Evolutionary conservation across 495 filamentous ascomycete genomes (phyloP).

Genomic region (Articulospora tetracladia): DNA sequence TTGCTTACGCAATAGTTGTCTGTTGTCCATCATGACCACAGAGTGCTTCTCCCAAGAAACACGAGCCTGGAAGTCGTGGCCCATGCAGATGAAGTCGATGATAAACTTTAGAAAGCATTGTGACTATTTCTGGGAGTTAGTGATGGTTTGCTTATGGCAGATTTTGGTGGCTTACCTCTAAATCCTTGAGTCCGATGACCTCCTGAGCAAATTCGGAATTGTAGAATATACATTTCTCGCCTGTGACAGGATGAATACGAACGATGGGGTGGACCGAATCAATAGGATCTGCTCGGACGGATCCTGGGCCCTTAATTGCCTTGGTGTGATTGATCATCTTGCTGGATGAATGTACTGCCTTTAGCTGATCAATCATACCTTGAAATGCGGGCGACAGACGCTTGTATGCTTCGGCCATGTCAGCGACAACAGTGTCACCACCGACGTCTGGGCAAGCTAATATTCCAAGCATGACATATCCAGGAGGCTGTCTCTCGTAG

Average conservation of each 20-base stretch:
- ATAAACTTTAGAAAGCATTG: conserved; percentile 39
- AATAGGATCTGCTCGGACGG: conserved; percentile 31
- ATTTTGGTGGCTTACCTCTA: conserved; percentile 34
- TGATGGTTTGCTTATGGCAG: neutral
- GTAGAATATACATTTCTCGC: conserved; percentile 67
- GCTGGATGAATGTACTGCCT: conserved; percentile 30
- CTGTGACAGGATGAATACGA: conserved; percentile 61
- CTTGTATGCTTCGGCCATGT: conserved; percentile 32
- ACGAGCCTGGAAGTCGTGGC: conserved; percentile 39
- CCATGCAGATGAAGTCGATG: conserved; percentile 34
- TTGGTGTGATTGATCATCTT: conserved; percentile 31
- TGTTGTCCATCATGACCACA: conserved; percentile 44
- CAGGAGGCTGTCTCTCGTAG: conserved; percentile 55
- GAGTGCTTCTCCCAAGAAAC: conserved; percentile 35
- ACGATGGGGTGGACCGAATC: conserved; percentile 52
- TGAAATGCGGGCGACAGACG: conserved; percentile 32
- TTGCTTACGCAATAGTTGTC: conserved; percentile 51
- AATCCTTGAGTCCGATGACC: conserved; percentile 34
- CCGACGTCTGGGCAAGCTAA: conserved; percentile 51
- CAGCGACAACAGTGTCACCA: conserved; percentile 34
- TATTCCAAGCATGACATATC: conserved; percentile 54
- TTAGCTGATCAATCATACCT: conserved; percentile 28
- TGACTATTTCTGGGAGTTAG: conserved; percentile 9
- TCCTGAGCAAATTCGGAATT: conserved; percentile 43
- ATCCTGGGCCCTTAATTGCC: conserved; percentile 25